Base-by-base conservation (phyloP, 306 rosid species). In the Malus fusca region DNA sequence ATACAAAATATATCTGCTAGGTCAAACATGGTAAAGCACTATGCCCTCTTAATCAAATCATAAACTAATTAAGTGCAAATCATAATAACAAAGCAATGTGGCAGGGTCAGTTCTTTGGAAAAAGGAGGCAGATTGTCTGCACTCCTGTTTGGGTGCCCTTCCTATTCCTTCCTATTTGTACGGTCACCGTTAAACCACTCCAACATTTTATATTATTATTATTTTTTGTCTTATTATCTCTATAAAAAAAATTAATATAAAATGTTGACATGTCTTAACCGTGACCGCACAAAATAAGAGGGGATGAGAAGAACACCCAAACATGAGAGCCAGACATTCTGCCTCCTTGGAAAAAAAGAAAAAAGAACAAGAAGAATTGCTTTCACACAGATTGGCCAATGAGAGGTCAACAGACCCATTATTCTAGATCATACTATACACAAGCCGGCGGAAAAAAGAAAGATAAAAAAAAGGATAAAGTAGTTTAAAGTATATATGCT, bases 401-500 rank as follows among this genome's bases (percentile, higher is more conserved):
- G 55, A 82, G 43, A 61, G 75, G 66, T 55, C 56, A 56, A 83
- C 88, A 88, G 75, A 51, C 18, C 37, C 80, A 48, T 72, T 77
- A 6, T 8, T 71, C 46, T 56, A 6, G 53, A 58, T 37, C 25
- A 56, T 72, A 35, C 75, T 73, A 37, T 7, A 76, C 78, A 69
- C 70, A 74, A 75, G 77, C 51, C 69, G 80, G 84, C 84, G 66
- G 72, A 64, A 75, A 74, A 76, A 37, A 37, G 1, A 81, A 85
- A 53, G 77, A 88, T 75, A 86, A 83, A 84, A 53, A 81, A 88
- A 77, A 85, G 90, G 88, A 2, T 76, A 90, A 88, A 91, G 91
- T 80, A 79, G 80, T 78, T 75, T 80, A 91, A 88, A 92, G 93
- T 88, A 88, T 85, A 88, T 88, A 90, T 90, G 91, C 91, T 90